Evolutionary conservation across 768 basidiomycete species (phyloP).

Genomic region (Amanita molliuscula): DNA sequence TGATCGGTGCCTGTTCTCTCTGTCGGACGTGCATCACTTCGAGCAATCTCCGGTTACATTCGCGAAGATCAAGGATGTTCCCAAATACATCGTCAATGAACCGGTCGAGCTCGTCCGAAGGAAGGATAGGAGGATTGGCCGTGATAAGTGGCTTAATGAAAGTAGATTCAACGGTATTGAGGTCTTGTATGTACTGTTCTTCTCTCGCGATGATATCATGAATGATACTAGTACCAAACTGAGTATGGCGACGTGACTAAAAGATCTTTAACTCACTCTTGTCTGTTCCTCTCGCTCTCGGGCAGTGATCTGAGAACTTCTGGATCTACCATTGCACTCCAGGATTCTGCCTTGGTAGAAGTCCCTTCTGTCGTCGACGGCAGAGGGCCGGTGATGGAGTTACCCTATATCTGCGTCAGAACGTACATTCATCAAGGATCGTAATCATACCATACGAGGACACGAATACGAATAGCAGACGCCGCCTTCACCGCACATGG

Average conservation of each 20-base stretch:
- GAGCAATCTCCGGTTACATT: constrained; percentile 71
- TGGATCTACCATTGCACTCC: constrained; percentile 35
- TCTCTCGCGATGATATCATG: constrained; percentile 87
- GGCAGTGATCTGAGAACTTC: constrained; percentile 40
- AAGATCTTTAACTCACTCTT: constrained; percentile 36
- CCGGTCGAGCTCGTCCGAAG: constrained; percentile 51
- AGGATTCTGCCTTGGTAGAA: constrained; percentile 39
- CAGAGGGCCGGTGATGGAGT: constrained; percentile 18
- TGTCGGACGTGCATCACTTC: constrained; percentile 82
- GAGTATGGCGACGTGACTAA: not conserved
- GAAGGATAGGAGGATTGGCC: constrained; percentile 34
- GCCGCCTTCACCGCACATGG: constrained; percentile 69
- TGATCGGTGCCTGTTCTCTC: constrained; percentile 73
- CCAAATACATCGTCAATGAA: constrained; percentile 87
- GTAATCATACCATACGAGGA: constrained; percentile 46
- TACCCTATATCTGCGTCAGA: constrained; percentile 13
- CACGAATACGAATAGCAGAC: constrained; percentile 80
- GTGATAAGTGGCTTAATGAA: constrained; percentile 37
- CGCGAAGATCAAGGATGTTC: constrained; percentile 77
- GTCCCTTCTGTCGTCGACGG: constrained; percentile 16
- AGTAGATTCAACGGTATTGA: constrained; percentile 73
- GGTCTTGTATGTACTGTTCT: constrained; percentile 81
- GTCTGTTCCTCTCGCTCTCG: constrained; percentile 72
- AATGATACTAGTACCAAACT: constrained; percentile 43
- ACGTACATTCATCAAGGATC: not conserved